These are phyloP conservation scores for Aspergillus udagawae DNA, from an alignment of 2,329 filamentous ascomycete species.

Conservation along the genomic window DNA sequence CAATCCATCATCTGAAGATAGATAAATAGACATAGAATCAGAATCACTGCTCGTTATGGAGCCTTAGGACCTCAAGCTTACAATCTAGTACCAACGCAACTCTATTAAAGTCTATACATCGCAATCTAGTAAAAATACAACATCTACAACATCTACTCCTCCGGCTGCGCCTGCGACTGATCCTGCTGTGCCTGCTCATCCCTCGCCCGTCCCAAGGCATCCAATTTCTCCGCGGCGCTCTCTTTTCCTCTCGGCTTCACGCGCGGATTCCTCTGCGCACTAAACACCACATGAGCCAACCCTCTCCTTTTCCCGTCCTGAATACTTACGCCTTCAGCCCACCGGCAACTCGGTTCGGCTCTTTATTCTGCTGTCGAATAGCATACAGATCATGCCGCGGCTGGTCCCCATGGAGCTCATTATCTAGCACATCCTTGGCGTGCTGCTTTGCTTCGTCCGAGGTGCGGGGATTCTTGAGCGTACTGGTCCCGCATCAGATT, in stretches of 20 bases:
- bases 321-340: constrained; percentile 18
- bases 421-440: constrained; percentile 20
- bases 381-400: constrained; percentile 13
- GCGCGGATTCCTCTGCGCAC: constrained; percentile 14
- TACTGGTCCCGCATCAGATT: neutral
- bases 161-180: neutral
- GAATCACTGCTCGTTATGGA: neutral
- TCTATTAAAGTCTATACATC: neutral
- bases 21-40: neutral
- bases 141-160: neutral
- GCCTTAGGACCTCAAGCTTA: too few species aligned
- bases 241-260: constrained; percentile 14
- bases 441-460: constrained; percentile 23
- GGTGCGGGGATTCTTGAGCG: constrained; percentile 16
- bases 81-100: neutral
- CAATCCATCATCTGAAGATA: neutral
- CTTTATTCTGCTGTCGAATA: constrained; percentile 4
- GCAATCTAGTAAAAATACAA: neutral
- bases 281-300: neutral
- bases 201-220: constrained; percentile 8
- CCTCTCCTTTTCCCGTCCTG: neutral
- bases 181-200: constrained; percentile 1
- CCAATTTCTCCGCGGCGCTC: constrained; percentile 14
- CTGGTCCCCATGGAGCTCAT: constrained; percentile 15
- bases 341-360: constrained; percentile 10